Evolutionary conservation across 305 asterid genomes (phyloP), one percentile per base, ranked within the genome.

Genomic region (Fraxinus sp.): DNA sequence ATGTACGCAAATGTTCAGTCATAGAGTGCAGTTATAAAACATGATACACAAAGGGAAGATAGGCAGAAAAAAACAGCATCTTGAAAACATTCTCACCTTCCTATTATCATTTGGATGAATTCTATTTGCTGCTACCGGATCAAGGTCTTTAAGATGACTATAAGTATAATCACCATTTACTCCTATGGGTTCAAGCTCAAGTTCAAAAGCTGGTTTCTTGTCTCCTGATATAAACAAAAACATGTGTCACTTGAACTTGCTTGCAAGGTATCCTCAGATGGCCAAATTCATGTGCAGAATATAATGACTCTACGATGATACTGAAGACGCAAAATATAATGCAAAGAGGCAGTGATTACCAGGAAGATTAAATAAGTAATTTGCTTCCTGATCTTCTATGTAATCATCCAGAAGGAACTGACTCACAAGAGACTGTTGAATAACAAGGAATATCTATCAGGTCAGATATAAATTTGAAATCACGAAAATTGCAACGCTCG

Each of bases 101-200:
- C 98, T 91, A 62, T 86, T 89, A 86, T 96, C 95, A 87, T 96
- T 96, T 75, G 98, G 98, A 85, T 96, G 99, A 85, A 95, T 91
- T 88, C 98, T 89, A 88, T 90, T 88, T 71, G 98, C 97, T 28
- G 97, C 98, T 86, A 88, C 90, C 18, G 98, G 97, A 89, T 96
- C 99, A 79, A 96, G 87, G 68, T 90, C 91, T 83, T 88, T 90
- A 62, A 96, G 97, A 80, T 59, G 86, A 84, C 86, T 84, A 70
- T 91, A 92, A 84, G 89, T 87, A 86, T 82, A 88, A 52, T 75
- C 83, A 84, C 79, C 77, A 84, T 86, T 85, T 79, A 82, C 91
- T 0, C 35, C 84, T 9, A 36, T 28, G 20, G 83, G 68, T 64
- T 33, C 90, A 80, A 80, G 32, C 64, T 79, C 83, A 79, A 82